phyloP scores from a whole-genome alignment of 257 asterid genomes.

The Plantago ovata region DNA sequence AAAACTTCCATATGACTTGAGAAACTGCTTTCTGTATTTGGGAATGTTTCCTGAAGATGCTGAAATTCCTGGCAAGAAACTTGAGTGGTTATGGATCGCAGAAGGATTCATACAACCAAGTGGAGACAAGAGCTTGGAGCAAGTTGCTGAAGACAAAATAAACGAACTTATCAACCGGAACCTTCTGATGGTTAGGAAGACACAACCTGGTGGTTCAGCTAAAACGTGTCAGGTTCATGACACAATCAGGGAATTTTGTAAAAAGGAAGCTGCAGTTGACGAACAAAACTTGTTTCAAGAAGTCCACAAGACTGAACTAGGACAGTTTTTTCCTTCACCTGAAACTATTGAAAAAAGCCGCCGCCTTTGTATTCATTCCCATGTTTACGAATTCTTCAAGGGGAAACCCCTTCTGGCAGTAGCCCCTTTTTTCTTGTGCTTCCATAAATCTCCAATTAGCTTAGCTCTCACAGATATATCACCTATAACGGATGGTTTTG shows the following conservation, averaged over 20 bases:
- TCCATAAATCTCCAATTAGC: slow-evolving; percentile 5
- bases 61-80: slow-evolving; percentile 22
- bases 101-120: slow-evolving; percentile 27
- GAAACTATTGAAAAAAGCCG: slow-evolving; percentile 15
- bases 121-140: slow-evolving; percentile 16
- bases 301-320: slow-evolving; percentile 7
- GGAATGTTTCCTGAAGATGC: slow-evolving; percentile 26
- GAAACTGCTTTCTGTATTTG: slow-evolving; percentile 28
- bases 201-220: slow-evolving; percentile 25
- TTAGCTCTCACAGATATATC: slow-evolving; percentile 17
- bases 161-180: slow-evolving; percentile 25
- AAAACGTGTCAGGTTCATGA: slow-evolving; percentile 33
- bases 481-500: slow-evolving; percentile 26
- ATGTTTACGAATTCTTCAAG: slow-evolving; percentile 16
- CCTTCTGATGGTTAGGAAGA: slow-evolving; percentile 20
- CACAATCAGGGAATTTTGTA: slow-evolving; percentile 30
- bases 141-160: slow-evolving; percentile 21
- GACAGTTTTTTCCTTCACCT: not conserved
- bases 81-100: slow-evolving; percentile 27
- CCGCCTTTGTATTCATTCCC: slow-evolving; percentile 30
- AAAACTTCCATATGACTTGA: slow-evolving; percentile 24
- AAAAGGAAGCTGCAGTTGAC: slow-evolving; percentile 23
- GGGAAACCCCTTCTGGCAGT: slow-evolving; percentile 15
- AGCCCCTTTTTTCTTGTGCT: slow-evolving; percentile 27
- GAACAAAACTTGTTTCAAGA: slow-evolving; percentile 27